These are phyloP conservation scores for Neurospora sp. DNA, from an alignment of 2,329 filamentous ascomycete species.

Conservation along the genomic window DNA sequence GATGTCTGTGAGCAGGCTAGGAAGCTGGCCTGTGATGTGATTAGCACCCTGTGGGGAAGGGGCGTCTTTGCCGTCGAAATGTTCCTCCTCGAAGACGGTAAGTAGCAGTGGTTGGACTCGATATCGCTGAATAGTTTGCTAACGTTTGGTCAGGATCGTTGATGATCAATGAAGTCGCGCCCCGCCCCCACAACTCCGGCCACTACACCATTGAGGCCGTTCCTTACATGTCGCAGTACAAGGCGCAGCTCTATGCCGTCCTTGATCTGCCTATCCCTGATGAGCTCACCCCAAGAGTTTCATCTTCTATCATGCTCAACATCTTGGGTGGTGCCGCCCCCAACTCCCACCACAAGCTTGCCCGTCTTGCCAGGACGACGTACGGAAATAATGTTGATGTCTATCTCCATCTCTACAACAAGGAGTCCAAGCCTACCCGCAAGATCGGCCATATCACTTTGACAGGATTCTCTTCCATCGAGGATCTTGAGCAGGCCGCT, in stretches of 20 bases:
- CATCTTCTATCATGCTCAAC: constrained; percentile 67
- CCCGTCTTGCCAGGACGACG: constrained; percentile 34
- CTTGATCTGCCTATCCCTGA: constrained; percentile 49
- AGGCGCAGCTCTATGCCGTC: constrained; percentile 79
- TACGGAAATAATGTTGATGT: constrained; percentile 37
- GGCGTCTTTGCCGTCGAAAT: constrained; percentile 96
- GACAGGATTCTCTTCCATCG: constrained; percentile 55
- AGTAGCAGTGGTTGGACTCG: constrained; percentile 6
- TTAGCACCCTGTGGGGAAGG: constrained; percentile 72
- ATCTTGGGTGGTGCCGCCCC: constrained; percentile 59
- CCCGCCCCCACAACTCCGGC: constrained; percentile 77
- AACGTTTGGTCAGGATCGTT: constrained; percentile 36
- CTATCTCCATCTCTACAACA: constrained; percentile 82
- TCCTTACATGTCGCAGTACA: constrained; percentile 78
- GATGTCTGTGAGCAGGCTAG: constrained; percentile 56
- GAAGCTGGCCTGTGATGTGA: constrained; percentile 66
- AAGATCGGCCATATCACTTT: constrained; percentile 95
- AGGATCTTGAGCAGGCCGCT: constrained; percentile 48
- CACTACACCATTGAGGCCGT: constrained; percentile 94
- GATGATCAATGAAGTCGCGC: constrained; percentile 79
- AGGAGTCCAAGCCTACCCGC: constrained; percentile 73
- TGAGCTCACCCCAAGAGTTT: constrained; percentile 47
- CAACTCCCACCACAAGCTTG: constrained; percentile 49
- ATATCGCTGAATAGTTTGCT: neutral
- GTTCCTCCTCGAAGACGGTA: constrained; percentile 70